Base-by-base conservation (phyloP, 1,284 basidiomycete species). In the Peniophora sp. region DNA sequence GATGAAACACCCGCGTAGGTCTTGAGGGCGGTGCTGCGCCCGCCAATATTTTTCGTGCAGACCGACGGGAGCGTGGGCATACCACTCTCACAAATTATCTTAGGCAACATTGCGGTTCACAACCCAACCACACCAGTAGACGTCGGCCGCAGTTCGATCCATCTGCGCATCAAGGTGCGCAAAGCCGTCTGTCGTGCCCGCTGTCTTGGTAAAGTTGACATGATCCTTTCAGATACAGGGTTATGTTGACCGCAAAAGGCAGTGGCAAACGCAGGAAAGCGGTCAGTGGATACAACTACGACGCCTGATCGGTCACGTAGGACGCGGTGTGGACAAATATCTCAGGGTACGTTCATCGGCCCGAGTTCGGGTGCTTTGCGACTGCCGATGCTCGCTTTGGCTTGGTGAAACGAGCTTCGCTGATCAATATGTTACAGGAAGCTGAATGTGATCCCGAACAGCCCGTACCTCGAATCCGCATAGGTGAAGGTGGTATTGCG, bases 111-210 rank as follows among this genome's bases (percentile, higher is more conserved):
- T 45, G 10, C 43, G 20, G 23, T 45, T 9, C 5, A 24, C 43
- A 24, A 14, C n/a, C 12, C 43, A 20, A n/a, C 14, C 43, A 24
- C 18, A 9, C 20, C 18, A 9, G 22, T 45, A 9, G 23, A 45
- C 22, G 43, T 45, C 23, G 43, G 43, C 6, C 18, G 43, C 20
- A 45, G 43, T 45, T 45, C 43, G 43, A 45, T 45, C 17, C 43
- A 45, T 45, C 23, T 45, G 43, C 43, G 23, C 20, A 45, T 45
- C 43, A 45, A 45, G 43, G 43, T 45, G 18, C 14, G 43, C 43
- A 17, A 12, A 32, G 27, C 5, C 12, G 27, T n/a, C n/a, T n/a
- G n/a, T n/a, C 27, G 27, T 32, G 27, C 12, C 27, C 27, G 27
- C 43, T 24, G 12, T 18, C 10, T 10, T 10, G 10, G 41, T 43